Conservation (phyloP, 2,329 filamentous ascomycete genomes). For the Cladosporium phlei region DNA sequence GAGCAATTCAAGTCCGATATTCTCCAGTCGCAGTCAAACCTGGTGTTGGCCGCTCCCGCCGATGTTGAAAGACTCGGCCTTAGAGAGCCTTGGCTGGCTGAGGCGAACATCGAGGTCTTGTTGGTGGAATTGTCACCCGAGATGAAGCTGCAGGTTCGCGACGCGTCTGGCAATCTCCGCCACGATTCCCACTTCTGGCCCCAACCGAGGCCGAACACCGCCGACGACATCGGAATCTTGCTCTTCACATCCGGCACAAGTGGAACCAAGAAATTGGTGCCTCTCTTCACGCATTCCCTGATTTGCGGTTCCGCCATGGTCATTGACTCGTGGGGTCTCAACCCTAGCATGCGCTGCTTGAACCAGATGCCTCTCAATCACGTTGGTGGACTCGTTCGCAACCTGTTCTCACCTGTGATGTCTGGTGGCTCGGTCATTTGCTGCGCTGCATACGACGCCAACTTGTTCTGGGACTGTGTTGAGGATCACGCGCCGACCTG, state of each 20-base stretch:
- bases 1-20: conserved; percentile 52
- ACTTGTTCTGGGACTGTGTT: conserved; percentile 53
- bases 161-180: conserved; percentile 18
- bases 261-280: conserved; percentile 56
- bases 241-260: conserved; percentile 56
- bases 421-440: conserved; percentile 52
- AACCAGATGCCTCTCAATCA: conserved; percentile 60
- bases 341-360: conserved; percentile 45
- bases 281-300: conserved; percentile 48
- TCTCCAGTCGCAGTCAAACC: conserved; percentile 42
- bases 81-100: conserved; percentile 28
- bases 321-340: conserved; percentile 51
- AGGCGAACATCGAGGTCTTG: conserved; percentile 37
- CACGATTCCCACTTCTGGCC: conserved; percentile 4
- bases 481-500: conserved; percentile 48
- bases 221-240: conserved; percentile 48
- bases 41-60: conserved; percentile 43
- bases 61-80: conserved; percentile 42
- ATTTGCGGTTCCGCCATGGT: conserved; percentile 50
- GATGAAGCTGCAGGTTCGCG: conserved; percentile 34
- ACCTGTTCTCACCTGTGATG: conserved; percentile 52
- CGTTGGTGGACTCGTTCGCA: conserved; percentile 49
- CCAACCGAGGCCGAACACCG: conserved; percentile 32
- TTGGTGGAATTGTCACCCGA: conserved; percentile 36
- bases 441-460: conserved; percentile 51